phyloP scores from a whole-genome alignment of 1,284 basidiomycete species.

The Takashimella koratensis region DNA sequence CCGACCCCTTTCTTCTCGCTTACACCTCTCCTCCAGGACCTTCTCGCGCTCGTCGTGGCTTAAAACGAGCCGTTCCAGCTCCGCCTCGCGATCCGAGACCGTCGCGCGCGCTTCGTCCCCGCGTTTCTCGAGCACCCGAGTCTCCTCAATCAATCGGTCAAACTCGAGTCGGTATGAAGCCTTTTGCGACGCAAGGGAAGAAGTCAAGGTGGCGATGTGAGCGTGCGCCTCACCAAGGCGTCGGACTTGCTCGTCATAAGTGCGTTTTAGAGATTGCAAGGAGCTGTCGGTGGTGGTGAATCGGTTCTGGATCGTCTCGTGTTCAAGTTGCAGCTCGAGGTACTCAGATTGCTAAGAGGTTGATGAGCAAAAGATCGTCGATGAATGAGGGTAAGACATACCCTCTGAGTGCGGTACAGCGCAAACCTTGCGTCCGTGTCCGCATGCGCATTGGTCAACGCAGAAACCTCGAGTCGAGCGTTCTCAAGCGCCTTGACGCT shows the following conservation, averaged over 20 bases:
- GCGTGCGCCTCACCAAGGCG: constrained; percentile 42
- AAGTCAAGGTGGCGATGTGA: constrained; percentile 41
- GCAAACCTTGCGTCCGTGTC: constrained; percentile 42
- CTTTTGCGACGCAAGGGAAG: constrained; percentile 42
- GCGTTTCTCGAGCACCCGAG: constrained; percentile 36
- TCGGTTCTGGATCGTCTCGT: constrained; percentile 31
- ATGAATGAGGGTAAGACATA: too few species aligned
- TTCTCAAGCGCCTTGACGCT: constrained; percentile 33
- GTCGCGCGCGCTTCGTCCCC: constrained; percentile 38
- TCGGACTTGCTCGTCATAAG: constrained; percentile 39
- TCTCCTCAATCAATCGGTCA: constrained; percentile 39
- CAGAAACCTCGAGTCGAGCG: constrained; percentile 37
- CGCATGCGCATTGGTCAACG: constrained; percentile 30
- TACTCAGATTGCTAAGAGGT: constrained; percentile 38
- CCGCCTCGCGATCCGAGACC: constrained; percentile 43
- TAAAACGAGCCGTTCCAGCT: constrained; percentile 40
- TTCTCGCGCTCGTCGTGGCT: constrained; percentile 47
- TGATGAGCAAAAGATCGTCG: too few species aligned
- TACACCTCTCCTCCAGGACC: constrained; percentile 45
- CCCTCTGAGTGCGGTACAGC: constrained; percentile 39
- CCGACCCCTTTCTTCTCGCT: constrained; percentile 46
- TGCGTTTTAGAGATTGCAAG: constrained; percentile 32
- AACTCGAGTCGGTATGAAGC: constrained; percentile 34
- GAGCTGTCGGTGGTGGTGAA: constrained; percentile 30
- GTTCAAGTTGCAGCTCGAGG: constrained; percentile 32